Percentiles rank a stretch among this genome's conserved stretches.
These are phyloP conservation scores for Tricholoma matsutake DNA, from an alignment of 768 basidiomycete genomes.

Conservation along the genomic window DNA sequence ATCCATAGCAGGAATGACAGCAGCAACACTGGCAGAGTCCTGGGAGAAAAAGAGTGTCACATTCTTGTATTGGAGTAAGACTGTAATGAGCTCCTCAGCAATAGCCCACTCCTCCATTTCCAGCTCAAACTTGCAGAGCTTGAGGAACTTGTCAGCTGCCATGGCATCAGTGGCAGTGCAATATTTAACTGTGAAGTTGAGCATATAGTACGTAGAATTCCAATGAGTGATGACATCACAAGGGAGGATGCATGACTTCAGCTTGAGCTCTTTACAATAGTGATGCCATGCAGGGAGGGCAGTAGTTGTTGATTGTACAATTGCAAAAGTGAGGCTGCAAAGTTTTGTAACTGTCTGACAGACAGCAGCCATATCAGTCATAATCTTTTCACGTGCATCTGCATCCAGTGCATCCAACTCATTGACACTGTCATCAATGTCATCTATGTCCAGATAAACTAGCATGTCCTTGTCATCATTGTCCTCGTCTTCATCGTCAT, in stretches of 20 bases:
- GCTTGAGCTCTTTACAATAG: too few relatives aligned
- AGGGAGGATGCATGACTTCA: too few relatives aligned
- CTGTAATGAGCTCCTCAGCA: constrained; percentile 17
- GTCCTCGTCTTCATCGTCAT: constrained; percentile 8
- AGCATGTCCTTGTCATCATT: constrained; percentile 5
- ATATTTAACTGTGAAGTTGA: constrained; percentile 22
- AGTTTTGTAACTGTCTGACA: constrained; percentile 22
- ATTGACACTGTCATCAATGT: background rate
- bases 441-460: background rate
- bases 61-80: constrained; percentile 28
- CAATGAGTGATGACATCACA: background rate
- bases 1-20: constrained; percentile 35
- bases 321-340: constrained; percentile 11
- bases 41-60: constrained; percentile 22
- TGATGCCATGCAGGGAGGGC: constrained; percentile 28
- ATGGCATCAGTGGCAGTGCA: constrained; percentile 16
- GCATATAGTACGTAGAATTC: constrained; percentile 7
- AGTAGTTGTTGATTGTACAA: constrained; percentile 26
- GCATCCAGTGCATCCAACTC: constrained; percentile 10
- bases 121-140: constrained; percentile 15
- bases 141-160: constrained; percentile 8
- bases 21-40: constrained; percentile 19
- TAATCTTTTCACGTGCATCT: constrained; percentile 2
- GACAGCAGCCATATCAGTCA: constrained; percentile 6
- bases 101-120: constrained; percentile 16